Conservation (phyloP, 1,284 basidiomycete genomes). For the Cutaneotrichosporon arboriforme region DNA sequence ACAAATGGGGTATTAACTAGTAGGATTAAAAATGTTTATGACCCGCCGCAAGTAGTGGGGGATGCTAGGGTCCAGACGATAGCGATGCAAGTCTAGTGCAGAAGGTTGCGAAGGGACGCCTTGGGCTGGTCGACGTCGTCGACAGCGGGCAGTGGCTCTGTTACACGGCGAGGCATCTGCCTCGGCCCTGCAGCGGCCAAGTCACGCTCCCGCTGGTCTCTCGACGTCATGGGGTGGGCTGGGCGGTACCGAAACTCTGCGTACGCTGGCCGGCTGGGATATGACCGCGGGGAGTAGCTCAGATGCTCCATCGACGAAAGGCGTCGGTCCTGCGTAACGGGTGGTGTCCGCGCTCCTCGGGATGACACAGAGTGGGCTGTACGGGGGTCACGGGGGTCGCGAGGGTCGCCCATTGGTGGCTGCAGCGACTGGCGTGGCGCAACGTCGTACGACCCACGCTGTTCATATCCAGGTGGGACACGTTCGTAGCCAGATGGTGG, state of each 20-base stretch:
- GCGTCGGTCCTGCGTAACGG: not conserved
- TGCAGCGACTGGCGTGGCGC: not conserved
- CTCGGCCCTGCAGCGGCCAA: not conserved
- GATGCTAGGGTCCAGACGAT: too few relatives aligned
- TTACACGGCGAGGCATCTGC: not conserved
- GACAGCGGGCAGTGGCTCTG: not conserved
- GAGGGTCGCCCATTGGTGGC: constrained; percentile 1
- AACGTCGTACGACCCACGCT: not conserved
- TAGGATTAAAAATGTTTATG: too few relatives aligned
- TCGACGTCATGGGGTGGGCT: not conserved
- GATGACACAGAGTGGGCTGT: not conserved
- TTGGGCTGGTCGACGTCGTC: constrained; percentile 7
- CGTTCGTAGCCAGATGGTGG: not conserved
- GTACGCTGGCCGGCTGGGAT: not conserved
- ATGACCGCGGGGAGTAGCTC: constrained; percentile 1
- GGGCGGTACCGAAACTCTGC: constrained; percentile 8
- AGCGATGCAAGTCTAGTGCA: constrained; percentile 5
- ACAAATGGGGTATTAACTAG: too few relatives aligned
- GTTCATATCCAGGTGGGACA: too few relatives aligned
- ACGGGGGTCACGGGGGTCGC: not conserved
- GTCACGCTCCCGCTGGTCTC: not conserved
- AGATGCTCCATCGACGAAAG: not conserved
- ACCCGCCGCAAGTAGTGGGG: too few relatives aligned
- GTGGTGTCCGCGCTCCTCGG: not conserved
- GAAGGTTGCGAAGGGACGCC: constrained; percentile 12